A percentile compares a stretch with the other conserved stretches of the same genome.
Evolutionary conservation across 1,139 yeast species (phyloP).

Genomic region (Geotrichum reessii): DNA sequence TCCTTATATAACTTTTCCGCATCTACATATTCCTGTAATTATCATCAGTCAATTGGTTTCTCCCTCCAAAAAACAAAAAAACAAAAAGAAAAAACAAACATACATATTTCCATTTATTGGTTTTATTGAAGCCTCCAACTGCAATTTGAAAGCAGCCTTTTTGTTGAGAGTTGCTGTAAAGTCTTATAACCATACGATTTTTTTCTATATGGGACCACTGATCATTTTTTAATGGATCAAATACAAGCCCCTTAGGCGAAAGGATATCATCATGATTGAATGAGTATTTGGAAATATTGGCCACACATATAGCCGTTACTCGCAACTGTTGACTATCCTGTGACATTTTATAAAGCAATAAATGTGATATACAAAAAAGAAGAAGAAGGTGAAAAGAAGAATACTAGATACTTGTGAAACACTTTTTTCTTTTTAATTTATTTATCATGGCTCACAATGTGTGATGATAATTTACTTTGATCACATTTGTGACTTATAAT

Average conservation of each 20-base stretch:
- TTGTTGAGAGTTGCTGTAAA: background rate
- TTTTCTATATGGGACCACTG: conserved; percentile 1
- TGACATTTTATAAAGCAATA: background rate
- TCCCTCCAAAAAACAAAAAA: no score
- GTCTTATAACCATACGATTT: background rate
- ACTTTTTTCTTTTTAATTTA: no score
- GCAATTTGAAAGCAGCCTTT: conserved; percentile 2
- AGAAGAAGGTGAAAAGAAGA: background rate
- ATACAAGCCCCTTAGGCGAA: conserved; percentile 4
- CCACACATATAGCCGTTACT: background rate
- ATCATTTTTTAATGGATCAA: background rate
- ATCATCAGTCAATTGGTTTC: no score
- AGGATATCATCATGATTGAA: conserved; percentile 2
- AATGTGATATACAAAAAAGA: no score
- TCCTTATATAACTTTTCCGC: conserved; percentile 7
- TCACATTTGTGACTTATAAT: background rate
- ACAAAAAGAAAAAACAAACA: no score
- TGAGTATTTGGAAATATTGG: background rate
- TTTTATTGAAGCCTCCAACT: background rate
- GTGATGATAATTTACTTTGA: background rate
- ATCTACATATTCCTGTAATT: conserved; percentile 7
- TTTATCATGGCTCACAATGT: background rate
- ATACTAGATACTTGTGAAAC: background rate
- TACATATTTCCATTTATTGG: conserved; percentile 6
- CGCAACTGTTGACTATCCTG: background rate